These are phyloP conservation scores for Trichosporon coremiiforme DNA, from an alignment of 1,284 basidiomycete species.

Conservation along the genomic window DNA sequence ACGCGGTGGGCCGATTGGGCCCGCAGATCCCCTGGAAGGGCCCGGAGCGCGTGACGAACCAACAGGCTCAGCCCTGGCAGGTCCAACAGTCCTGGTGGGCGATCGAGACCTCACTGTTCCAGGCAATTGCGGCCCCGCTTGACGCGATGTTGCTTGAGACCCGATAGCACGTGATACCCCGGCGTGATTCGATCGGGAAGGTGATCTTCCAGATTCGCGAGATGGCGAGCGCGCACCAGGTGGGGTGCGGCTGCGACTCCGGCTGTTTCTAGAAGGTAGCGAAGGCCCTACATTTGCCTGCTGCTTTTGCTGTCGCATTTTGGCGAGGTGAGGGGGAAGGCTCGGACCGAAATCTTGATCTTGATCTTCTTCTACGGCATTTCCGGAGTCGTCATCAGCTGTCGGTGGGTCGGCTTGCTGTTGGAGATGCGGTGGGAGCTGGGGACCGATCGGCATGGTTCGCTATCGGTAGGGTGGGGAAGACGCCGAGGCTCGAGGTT, in stretches of 20 bases:
- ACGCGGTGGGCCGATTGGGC: constrained; percentile 11
- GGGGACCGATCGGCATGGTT: constrained; percentile 31
- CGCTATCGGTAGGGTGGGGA: neutral
- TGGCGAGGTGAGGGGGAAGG: constrained; percentile 20
- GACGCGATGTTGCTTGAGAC: neutral
- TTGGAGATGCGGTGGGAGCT: constrained; percentile 26
- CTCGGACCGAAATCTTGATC: constrained; percentile 18
- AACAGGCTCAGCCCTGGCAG: constrained; percentile 1
- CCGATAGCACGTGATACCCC: constrained; percentile 3
- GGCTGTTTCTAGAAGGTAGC: neutral
- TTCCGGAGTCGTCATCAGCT: constrained; percentile 8
- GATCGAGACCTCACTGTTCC: constrained; percentile 1
- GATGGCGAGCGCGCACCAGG: constrained; percentile 14
- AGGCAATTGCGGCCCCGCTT: neutral
- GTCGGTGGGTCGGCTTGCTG: neutral
- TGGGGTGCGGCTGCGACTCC: constrained; percentile 12
- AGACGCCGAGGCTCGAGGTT: neutral
- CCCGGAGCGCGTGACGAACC: constrained; percentile 3
- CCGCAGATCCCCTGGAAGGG: neutral
- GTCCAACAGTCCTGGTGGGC: neutral
- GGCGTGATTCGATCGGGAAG: constrained; percentile 1
- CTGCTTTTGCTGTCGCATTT: constrained; percentile 44
- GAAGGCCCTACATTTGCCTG: constrained; percentile 1
- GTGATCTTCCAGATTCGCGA: neutral
- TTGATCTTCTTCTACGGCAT: constrained; percentile 9